Evolutionary conservation across 1,139 yeast genomes (phyloP), one percentile per base, ranked within the genome.

Genomic region (Scheffersomyces titani): DNA sequence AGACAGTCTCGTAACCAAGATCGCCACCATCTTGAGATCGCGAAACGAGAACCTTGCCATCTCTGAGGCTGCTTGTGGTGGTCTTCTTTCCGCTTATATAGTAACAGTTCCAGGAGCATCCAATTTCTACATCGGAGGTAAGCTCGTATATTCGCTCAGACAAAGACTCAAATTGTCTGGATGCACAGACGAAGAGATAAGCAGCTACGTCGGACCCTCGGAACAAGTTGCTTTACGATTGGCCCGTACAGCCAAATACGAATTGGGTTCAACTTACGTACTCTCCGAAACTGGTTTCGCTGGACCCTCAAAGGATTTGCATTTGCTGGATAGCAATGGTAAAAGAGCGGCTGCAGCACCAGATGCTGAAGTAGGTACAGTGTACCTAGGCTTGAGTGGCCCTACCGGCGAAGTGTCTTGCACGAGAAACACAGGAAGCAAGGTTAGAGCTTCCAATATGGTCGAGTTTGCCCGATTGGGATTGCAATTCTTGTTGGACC

Each of bases 1-100:
- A 6, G 70, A 76, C 51, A 67, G 62, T 20, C 73, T 86, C 16
- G 92, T 89, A 4, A 65, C 68, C 5, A 75, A 78, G 65, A 89
- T 90, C 50, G 88, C 96, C 0, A 70, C 70, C 48, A 75, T 86
- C 13, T 77, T 90, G 49, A 72, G 83, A 40, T 67, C 71, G 16
- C 75, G 86, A 21, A 73, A 80, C 6, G 87, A 87, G 66, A 89
- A 96, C 0, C 74, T 91, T 50, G 90, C 96, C 0, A 87, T 90
- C 3, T 86, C 93, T 4, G 97, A 91, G 67, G 92, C 96, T 9
- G 96, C 97, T 0, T 91, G 97, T 71, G 97, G 97, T 9, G 97
- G 97, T 0, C 78, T 91, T 36, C 75, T 91, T 9, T 88, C 96
- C 5, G 90, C 97, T 0, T 90, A 89, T 65, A 70, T 91, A 47